Conservation (phyloP, 495 filamentous ascomycete species). For the Penicillium angulare region DNA sequence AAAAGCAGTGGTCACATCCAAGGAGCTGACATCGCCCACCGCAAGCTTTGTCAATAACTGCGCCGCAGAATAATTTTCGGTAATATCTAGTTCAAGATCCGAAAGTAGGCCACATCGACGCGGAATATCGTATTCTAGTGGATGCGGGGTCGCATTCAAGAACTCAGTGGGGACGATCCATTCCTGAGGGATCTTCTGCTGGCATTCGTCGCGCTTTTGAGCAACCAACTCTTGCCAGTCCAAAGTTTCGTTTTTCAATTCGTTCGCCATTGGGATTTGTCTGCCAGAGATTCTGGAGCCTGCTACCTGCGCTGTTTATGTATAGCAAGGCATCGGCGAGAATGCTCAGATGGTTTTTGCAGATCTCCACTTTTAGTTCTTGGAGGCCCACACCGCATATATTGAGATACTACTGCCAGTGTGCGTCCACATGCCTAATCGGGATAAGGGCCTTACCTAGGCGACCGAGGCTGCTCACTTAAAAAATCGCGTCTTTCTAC, state of each 20-base stretch:
- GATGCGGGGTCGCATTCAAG: constrained; percentile 2
- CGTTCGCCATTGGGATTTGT: background rate
- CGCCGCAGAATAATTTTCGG: constrained; percentile 16
- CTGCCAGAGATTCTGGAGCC: background rate
- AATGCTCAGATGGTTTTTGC: background rate
- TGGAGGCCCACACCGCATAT: background rate
- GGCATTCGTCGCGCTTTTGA: constrained; percentile 22
- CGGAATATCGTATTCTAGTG: constrained; percentile 16
- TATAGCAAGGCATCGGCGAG: no score
- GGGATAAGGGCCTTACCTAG: no score
- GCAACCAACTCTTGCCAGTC: constrained; percentile 26
- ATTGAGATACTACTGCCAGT: background rate
- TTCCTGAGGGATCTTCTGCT: constrained; percentile 25
- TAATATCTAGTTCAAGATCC: constrained; percentile 7
- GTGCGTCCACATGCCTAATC: constrained; percentile 29
- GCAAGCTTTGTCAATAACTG: constrained; percentile 7
- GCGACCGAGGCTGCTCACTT: no score
- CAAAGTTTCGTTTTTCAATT: background rate
- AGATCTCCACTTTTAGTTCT: background rate
- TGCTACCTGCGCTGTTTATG: background rate
- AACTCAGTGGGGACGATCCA: constrained; percentile 20
- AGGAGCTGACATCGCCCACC: constrained; percentile 4
- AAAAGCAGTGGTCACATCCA: background rate
- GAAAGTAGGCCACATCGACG: constrained; percentile 4
- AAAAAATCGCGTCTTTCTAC: no score